Conservation (phyloP, 2,329 filamentous ascomycete species). For the Penicillium sp. region DNA sequence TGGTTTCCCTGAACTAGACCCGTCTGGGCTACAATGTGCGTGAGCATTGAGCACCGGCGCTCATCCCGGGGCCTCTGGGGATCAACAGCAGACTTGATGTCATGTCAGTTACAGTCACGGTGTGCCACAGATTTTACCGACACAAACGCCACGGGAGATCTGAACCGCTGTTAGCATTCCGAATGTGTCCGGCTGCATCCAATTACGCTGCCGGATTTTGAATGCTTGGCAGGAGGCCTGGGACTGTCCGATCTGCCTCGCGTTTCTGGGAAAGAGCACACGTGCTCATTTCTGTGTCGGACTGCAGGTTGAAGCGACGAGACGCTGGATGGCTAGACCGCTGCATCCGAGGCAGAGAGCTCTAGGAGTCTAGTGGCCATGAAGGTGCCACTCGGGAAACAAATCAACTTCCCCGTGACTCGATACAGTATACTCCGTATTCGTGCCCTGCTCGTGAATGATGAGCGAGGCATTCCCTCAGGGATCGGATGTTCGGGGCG, state of each 20-base stretch:
- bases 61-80: not conserved
- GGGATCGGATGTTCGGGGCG: not conserved
- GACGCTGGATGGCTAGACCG: not conserved
- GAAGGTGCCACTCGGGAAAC: not conserved
- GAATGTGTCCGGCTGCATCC: not conserved
- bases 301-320: not conserved
- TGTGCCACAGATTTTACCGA: not conserved
- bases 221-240: too few relatives aligned
- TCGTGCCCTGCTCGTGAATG: not conserved
- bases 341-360: not conserved
- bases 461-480: not conserved
- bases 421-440: not conserved
- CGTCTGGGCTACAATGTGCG: not conserved
- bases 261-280: constrained; percentile 2
- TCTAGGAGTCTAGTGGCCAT: not conserved
- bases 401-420: too few relatives aligned
- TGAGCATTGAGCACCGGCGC: not conserved
- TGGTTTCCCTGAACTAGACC: not conserved
- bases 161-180: not conserved
- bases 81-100: not conserved
- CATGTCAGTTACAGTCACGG: not conserved
- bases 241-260: not conserved
- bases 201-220: not conserved
- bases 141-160: not conserved
- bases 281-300: not conserved